Base-by-base conservation (phyloP, 1,284 basidiomycete species). In the Ustilago hordei region DNA sequence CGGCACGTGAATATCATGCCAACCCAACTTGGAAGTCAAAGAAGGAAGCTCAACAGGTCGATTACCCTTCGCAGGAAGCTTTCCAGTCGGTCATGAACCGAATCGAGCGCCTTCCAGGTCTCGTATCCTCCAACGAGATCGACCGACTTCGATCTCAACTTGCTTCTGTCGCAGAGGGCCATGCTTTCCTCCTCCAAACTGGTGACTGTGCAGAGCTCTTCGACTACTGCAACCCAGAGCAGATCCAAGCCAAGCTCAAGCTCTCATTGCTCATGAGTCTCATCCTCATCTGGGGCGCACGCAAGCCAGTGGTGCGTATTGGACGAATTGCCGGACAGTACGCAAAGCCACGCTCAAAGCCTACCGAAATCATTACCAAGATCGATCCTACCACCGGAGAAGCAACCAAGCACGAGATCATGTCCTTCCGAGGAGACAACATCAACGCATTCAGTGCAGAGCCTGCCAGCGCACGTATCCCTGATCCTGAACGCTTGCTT, bases 211-310 rank as follows among this genome's bases (percentile, higher is more conserved):
- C 95, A 28, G 95, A 88, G 78, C 82, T 87, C 8, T 88, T 88
- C 62, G 82, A 86, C 55, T 87, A 87, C 61, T 88, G 87, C 81
- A 83, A 96, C 87, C 95, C 93, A 0, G 91, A 94, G 87, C 95
- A 95, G 71, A 95, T 99, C 78, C 92, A 95, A 57, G 91, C 93
- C 61, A 97, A 98, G 86, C 92, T 99, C 62, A 95, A 95, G 6
- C 90, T 99, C 31, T 94, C 97, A 78, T 89, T 99, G 8, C 93
- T 95, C 13, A 97, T 98, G 90, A 96, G 94, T 17, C 89, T 99
- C 54, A 94, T 99, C 79, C 90, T 97, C 76, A 91, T 97, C 69
- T 96, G 95, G 92, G 95, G 95, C 61, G 93, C 92, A 17, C 91
- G 95, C 19, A 64, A 80, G 60, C 83, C 81, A 11, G 83, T 82